Base-by-base conservation (phyloP, 2,329 filamentous ascomycete species). In the Fusarium tricinctum region DNA sequence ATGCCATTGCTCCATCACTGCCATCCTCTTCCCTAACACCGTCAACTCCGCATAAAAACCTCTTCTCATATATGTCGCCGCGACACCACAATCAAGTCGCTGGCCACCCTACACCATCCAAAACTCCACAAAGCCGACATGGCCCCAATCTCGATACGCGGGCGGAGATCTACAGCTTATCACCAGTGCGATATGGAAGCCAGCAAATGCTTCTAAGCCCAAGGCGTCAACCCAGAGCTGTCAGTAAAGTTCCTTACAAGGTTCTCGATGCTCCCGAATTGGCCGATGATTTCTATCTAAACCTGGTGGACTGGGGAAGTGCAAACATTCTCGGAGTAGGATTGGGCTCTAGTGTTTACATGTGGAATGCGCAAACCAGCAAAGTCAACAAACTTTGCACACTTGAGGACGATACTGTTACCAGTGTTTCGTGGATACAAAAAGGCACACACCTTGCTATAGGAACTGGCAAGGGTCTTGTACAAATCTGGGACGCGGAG, bases 351-450 rank as follows among this genome's bases (percentile, higher is more conserved):
- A 97, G 93, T 71, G 96, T 99, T 8, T 99, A 98, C 77, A 96
- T 98, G 89, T 99, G 96, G 96, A 97, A 97, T 77, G 96, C 94
- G 6, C 89, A 93, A 71, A 92, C 92, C 9, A 96, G 95, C 66
- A 89, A 92, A 68, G 96, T 99, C 4, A 97, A 94, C 63, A 97
- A 97, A 79, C 86, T 99, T 12, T 98, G 96, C 79, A 95, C 97
- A 45, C 83, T 98, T 14, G 90, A 92, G 69, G 94, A 97, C 73
- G 96, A 99, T 76, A 94, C 91, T 0, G 95, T 99, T 1, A 99
- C 96, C 4, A 97, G 94, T 73, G 96, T 99, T 13, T 97, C 92
- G 58, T 99, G 96, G 96, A 99, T 99, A 73, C 96, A 99, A 80
- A 90, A 96, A 81, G 96, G 96, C 38, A 97, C 95, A 0, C 96